A percentile compares a stretch with the other conserved stretches of the same genome.
These are phyloP conservation scores for Allium fistulosum DNA, from an alignment of 106 monocot species.

Conservation along the genomic window DNA sequence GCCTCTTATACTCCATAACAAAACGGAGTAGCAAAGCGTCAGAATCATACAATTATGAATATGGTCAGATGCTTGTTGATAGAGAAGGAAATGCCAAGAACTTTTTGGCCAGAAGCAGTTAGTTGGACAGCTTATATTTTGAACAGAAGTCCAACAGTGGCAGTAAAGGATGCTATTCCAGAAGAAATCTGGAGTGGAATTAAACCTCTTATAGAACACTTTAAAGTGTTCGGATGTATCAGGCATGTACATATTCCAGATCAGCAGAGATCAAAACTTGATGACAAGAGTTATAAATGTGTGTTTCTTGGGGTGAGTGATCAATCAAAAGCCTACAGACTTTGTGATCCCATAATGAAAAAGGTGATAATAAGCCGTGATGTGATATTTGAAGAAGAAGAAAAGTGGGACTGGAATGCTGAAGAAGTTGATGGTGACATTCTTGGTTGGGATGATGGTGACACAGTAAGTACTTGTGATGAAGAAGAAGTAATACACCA, in stretches of 20 bases:
- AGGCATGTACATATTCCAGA: not conserved
- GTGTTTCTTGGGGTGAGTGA: conserved; percentile 1
- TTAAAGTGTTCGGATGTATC: not conserved
- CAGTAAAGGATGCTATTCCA: not conserved
- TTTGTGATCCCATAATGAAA: not conserved
- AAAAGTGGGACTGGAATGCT: not conserved
- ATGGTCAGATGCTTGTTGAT: conserved; percentile 1
- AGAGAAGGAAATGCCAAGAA: not conserved
- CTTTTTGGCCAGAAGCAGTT: conserved; percentile 1
- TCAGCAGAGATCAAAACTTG: not conserved
- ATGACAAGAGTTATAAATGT: not conserved
- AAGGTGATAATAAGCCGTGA: not conserved
- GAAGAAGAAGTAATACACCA: not conserved
- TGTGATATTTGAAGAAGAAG: not conserved
- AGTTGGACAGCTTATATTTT: not conserved
- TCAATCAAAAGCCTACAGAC: conserved; percentile 1
- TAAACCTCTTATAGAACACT: not conserved
- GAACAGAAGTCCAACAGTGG: not conserved
- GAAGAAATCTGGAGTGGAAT: not conserved
- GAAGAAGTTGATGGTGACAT: not conserved
- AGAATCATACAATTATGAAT: conserved; percentile 1
- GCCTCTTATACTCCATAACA: not conserved
- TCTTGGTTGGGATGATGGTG: not conserved
- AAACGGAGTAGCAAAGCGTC: not conserved
- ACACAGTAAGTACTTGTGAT: not conserved